Conservation (phyloP, 2,329 filamentous ascomycete genomes). For the Claviceps arundinis region DNA sequence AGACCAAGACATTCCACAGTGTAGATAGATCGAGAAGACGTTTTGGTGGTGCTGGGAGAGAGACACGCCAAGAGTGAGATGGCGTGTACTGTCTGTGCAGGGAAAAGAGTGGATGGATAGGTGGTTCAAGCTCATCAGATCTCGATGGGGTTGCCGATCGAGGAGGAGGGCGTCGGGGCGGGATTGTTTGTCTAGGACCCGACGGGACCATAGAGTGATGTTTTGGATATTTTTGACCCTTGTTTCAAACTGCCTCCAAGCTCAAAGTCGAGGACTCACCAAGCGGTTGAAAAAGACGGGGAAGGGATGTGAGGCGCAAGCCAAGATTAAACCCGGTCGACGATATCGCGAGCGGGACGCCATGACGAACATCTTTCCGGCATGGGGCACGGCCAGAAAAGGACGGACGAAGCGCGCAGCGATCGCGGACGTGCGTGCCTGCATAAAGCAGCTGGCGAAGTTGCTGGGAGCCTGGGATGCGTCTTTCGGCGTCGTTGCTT, state of each 20-base stretch:
- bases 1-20: conserved; percentile 21
- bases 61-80: conserved; percentile 24
- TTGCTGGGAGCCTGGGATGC: conserved; percentile 1
- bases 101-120: conserved; percentile 22
- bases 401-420: conserved; percentile 1
- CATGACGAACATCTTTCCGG: not conserved
- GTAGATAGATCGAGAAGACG: conserved; percentile 21
- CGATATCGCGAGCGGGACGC: not conserved
- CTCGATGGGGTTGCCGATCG: conserved; percentile 15
- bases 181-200: conserved; percentile 11
- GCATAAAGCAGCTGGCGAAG: conserved; percentile 2
- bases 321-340: not conserved
- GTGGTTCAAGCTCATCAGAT: conserved; percentile 12
- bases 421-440: conserved; percentile 3
- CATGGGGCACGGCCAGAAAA: not conserved
- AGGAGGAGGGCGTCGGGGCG: conserved; percentile 7
- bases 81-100: conserved; percentile 14
- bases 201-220: conserved; percentile 14
- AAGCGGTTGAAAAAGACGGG: not conserved
- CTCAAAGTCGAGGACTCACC: conserved; percentile 4
- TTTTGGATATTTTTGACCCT: conserved; percentile 10
- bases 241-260: conserved; percentile 11
- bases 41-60: conserved; percentile 13
- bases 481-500: not conserved
- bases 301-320: conserved; percentile 7